Percentiles rank a stretch among this genome's conserved stretches.
Evolutionary conservation across 495 filamentous ascomycete genomes (phyloP).

Genomic region (Xanthoparmelia taractica): DNA sequence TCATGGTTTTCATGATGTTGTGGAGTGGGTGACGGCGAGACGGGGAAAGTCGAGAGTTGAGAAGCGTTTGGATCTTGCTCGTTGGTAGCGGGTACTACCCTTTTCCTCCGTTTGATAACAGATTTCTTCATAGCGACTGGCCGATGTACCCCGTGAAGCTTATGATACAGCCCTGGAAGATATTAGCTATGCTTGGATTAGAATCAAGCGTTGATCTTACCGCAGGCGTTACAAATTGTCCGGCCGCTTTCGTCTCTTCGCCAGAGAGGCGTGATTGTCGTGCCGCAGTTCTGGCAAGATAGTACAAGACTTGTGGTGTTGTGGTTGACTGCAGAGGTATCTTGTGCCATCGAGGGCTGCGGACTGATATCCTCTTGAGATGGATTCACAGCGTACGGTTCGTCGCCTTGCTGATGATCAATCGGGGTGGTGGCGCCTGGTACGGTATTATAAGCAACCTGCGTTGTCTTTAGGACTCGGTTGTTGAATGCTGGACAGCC

Average conservation of each 20-base stretch:
- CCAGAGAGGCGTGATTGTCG: constrained; percentile 95
- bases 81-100: constrained; percentile 77
- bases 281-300: constrained; percentile 95
- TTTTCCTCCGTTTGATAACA: constrained; percentile 91
- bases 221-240: constrained; percentile 98
- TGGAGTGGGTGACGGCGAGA: constrained; percentile 32
- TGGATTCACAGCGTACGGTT: constrained; percentile 16
- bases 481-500: constrained; percentile 98
- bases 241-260: constrained; percentile 89
- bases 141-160: constrained; percentile 86
- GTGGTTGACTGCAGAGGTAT: constrained; percentile 22
- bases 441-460: constrained; percentile 51
- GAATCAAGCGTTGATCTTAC: constrained; percentile 44
- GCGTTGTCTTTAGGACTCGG: constrained; percentile 78
- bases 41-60: constrained; percentile 20
- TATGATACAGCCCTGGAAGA: constrained; percentile 79
- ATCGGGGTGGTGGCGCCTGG: constrained; percentile 11
- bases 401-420: constrained; percentile 14
- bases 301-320: constrained; percentile 64
- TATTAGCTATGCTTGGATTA: constrained; percentile 26
- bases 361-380: constrained; percentile 27
- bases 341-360: constrained; percentile 18
- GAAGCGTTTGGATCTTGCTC: constrained; percentile 33
- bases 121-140: constrained; percentile 96
- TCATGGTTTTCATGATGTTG: constrained; percentile 32